These are phyloP conservation scores for Pseudogymnoascus sp. DNA, from an alignment of 2,329 filamentous ascomycete genomes.

Conservation along the genomic window DNA sequence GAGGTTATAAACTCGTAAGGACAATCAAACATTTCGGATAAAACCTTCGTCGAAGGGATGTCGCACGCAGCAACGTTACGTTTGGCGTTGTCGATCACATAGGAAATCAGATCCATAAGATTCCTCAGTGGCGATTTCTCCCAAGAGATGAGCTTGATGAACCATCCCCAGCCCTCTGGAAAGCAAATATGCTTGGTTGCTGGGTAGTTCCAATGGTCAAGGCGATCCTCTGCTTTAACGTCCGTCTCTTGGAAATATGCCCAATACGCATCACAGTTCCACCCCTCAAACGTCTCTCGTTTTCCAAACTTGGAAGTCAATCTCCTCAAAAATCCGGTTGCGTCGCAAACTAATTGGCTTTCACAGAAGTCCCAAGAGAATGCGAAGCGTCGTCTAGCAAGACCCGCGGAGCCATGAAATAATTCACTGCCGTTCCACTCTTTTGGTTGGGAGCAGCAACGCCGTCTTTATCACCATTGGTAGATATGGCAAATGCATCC, in stretches of 20 bases:
- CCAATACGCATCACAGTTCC: not conserved
- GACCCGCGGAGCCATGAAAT: not conserved
- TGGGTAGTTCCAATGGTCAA: conserved; percentile 20
- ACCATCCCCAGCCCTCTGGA: conserved; percentile 26
- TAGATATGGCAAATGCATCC: not conserved
- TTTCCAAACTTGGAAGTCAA: not conserved
- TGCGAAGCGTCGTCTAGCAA: not conserved
- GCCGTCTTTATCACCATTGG: not conserved
- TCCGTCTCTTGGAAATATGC: conserved; percentile 18
- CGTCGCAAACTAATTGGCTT: not conserved
- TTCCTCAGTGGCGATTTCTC: conserved; percentile 22
- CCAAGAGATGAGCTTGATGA: conserved; percentile 24
- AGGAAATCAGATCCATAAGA: conserved; percentile 23
- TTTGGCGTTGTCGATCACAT: conserved; percentile 21
- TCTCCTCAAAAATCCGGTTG: not conserved
- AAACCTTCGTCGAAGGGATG: conserved; percentile 12
- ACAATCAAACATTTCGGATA: not conserved
- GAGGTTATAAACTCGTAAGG: not conserved
- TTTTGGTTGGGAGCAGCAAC: not conserved
- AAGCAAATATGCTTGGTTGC: conserved; percentile 27
- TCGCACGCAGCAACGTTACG: conserved; percentile 17
- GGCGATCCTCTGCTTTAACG: conserved; percentile 21
- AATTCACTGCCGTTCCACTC: not conserved
- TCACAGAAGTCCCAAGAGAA: not conserved
- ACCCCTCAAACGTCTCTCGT: not conserved